A percentile compares a stretch with the other conserved stretches of the same genome.
Conservation (phyloP, 805 yeast genomes). For the Candida boleticola region DNA sequence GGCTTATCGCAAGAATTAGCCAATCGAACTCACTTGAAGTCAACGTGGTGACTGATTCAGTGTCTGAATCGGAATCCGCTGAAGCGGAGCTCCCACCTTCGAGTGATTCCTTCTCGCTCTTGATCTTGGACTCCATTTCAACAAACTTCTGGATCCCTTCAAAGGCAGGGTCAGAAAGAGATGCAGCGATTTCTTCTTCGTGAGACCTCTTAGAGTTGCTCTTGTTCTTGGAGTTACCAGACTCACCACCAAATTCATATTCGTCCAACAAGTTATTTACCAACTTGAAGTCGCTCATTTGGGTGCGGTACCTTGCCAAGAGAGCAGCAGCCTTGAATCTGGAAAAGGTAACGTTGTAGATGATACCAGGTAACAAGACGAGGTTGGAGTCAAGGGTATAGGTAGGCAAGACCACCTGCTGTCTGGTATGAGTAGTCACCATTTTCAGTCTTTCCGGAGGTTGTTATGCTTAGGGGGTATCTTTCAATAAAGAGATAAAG, state of each 20-base stretch:
- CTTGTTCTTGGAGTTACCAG: conserved; percentile 12
- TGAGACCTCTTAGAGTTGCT: conserved; percentile 3
- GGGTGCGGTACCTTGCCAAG: conserved; percentile 39
- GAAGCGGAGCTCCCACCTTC: neutral
- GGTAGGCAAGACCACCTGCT: conserved; percentile 33
- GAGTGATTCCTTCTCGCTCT: neutral
- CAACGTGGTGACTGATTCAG: conserved; percentile 1
- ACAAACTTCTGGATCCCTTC: conserved; percentile 28
- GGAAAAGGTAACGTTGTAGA: conserved; percentile 55
- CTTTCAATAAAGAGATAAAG: too few species aligned
- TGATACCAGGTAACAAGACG: conserved; percentile 60
- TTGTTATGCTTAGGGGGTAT: too few species aligned
- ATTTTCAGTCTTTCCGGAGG: too few species aligned
- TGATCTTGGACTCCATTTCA: conserved; percentile 12
- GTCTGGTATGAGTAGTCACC: conserved; percentile 5
- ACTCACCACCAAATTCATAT: conserved; percentile 25
- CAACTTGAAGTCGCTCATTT: conserved; percentile 23
- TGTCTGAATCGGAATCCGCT: neutral
- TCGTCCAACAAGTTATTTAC: conserved; percentile 33
- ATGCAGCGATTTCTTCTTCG: conserved; percentile 13
- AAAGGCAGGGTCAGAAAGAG: conserved; percentile 29
- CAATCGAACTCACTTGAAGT: conserved; percentile 26
- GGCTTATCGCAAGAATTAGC: conserved; percentile 36
- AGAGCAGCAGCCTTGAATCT: conserved; percentile 47
- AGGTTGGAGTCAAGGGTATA: conserved; percentile 41